Percentiles rank a stretch among this genome's conserved stretches.
Evolutionary conservation across 805 yeast species (phyloP).

Genomic region (Millerago galiae): DNA sequence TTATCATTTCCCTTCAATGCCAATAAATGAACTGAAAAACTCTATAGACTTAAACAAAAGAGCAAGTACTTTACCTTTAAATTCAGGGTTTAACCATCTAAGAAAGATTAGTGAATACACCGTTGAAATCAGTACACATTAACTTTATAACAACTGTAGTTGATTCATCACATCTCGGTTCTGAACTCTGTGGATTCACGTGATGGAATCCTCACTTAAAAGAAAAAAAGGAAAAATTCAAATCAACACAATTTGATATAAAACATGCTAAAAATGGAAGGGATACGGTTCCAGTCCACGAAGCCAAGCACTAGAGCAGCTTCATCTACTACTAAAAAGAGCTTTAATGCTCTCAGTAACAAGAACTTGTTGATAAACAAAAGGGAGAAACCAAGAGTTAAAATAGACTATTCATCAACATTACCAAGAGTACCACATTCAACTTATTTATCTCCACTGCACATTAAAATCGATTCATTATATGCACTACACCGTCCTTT

Average conservation of each 20-base stretch:
- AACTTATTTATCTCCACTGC: slow-evolving; percentile 12
- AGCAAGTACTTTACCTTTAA: no score
- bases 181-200: no score
- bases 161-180: no score
- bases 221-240: not conserved
- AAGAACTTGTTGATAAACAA: slow-evolving; percentile 12
- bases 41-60: no score
- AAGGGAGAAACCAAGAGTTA: slow-evolving; percentile 1
- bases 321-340: not conserved
- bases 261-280: not conserved
- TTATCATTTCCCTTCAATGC: not conserved
- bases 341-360: slow-evolving; percentile 23
- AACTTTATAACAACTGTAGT: no score
- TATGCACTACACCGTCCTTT: slow-evolving; percentile 21
- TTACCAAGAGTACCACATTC: slow-evolving; percentile 14
- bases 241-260: not conserved
- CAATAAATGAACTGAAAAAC: not conserved
- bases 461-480: slow-evolving; percentile 15
- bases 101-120: no score
- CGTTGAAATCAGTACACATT: no score
- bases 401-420: slow-evolving; percentile 16
- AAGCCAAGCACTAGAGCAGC: slow-evolving; percentile 1
- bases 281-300: slow-evolving; percentile 9
- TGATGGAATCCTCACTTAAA: not conserved
- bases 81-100: no score